Evolutionary conservation across 768 basidiomycete species (phyloP).

Genomic region (Rhizopogon vesiculosus): DNA sequence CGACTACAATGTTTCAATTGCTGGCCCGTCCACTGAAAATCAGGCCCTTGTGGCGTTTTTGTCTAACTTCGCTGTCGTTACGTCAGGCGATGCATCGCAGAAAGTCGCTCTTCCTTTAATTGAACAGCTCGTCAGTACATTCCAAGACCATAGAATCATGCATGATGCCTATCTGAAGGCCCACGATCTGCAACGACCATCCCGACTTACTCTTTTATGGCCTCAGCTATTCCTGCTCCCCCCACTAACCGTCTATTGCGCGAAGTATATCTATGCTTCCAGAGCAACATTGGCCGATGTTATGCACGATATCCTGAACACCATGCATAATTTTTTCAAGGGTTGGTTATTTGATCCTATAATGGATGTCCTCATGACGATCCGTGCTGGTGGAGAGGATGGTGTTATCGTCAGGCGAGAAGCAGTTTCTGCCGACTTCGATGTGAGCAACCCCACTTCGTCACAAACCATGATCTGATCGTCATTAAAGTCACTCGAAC

Average conservation of each 20-base stretch:
- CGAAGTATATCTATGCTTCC: slow-evolving; percentile 51
- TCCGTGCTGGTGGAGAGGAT: slow-evolving; percentile 74
- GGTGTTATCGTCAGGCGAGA: slow-evolving; percentile 74
- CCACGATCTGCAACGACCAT: slow-evolving; percentile 57
- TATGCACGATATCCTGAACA: slow-evolving; percentile 57
- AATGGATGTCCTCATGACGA: slow-evolving; percentile 75
- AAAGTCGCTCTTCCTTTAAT: slow-evolving; percentile 9
- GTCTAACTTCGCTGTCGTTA: slow-evolving; percentile 15
- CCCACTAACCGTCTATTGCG: slow-evolving; percentile 51
- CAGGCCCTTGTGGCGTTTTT: slow-evolving; percentile 10
- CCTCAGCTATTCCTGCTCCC: slow-evolving; percentile 77
- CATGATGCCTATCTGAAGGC: slow-evolving; percentile 25
- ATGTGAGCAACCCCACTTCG: slow-evolving; percentile 40
- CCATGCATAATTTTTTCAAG: slow-evolving; percentile 64
- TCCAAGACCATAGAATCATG: slow-evolving; percentile 23
- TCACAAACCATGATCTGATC: not conserved
- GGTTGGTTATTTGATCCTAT: slow-evolving; percentile 88
- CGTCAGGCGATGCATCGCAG: slow-evolving; percentile 3
- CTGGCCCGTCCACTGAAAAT: not conserved
- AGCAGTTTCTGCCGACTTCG: slow-evolving; percentile 80
- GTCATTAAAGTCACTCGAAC: slow-evolving; percentile 71
- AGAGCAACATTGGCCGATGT: slow-evolving; percentile 54
- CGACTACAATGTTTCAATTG: not conserved
- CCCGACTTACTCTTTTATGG: slow-evolving; percentile 69
- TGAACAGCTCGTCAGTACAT: slow-evolving; percentile 13